These are phyloP conservation scores for Rhynchosporium secalis DNA, from an alignment of 2,329 filamentous ascomycete genomes.

Conservation along the genomic window DNA sequence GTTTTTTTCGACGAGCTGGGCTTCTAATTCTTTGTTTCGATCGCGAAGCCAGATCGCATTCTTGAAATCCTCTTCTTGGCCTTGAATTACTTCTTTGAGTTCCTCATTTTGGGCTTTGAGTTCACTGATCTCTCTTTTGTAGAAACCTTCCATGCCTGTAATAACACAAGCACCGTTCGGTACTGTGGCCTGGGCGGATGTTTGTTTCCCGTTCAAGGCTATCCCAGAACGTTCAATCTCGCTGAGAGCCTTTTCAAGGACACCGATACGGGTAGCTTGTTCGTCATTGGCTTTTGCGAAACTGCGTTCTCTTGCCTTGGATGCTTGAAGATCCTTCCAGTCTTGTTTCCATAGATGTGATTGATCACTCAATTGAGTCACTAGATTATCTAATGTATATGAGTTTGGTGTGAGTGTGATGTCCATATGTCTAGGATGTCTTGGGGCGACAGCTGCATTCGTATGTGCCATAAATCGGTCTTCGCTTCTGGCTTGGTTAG, in stretches of 20 bases:
- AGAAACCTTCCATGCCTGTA: not conserved
- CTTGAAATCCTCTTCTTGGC: slow-evolving; percentile 1
- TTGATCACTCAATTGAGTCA: not conserved
- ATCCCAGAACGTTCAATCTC: not conserved
- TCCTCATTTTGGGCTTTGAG: slow-evolving; percentile 14
- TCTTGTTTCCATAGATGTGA: not conserved
- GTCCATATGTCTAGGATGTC: too few relatives aligned
- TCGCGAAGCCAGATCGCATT: not conserved
- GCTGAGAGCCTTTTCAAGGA: slow-evolving; percentile 1
- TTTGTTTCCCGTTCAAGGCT: not conserved
- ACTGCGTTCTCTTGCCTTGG: not conserved
- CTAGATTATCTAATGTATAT: not conserved
- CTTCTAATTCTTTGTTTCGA: not conserved
- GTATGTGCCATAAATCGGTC: not conserved
- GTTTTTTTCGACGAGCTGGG: slow-evolving; percentile 2
- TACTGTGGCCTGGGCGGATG: not conserved
- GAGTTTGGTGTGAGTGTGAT: not conserved
- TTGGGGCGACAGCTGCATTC: not conserved
- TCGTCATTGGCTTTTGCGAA: not conserved
- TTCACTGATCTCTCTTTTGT: not conserved
- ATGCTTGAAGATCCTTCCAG: not conserved
- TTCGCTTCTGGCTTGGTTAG: not conserved
- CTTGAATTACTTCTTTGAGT: slow-evolving; percentile 1
- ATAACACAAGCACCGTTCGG: not conserved
- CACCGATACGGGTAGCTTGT: slow-evolving; percentile 2